phyloP scores from a whole-genome alignment of 768 basidiomycete genomes.

The Rhizopogon sp. region DNA sequence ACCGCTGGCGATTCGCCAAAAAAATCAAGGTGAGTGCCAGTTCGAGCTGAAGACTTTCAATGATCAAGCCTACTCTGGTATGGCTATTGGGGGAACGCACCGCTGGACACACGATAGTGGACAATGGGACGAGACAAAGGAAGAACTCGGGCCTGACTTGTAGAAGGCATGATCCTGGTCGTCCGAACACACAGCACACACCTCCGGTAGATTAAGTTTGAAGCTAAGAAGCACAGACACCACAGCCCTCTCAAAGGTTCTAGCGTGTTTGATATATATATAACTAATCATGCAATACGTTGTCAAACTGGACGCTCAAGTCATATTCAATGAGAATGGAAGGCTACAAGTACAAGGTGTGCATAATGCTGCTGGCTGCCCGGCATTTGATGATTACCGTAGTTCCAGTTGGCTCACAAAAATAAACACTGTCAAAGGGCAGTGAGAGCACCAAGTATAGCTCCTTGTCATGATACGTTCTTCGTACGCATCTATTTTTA shows the following conservation, averaged over 20 bases:
- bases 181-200: not conserved
- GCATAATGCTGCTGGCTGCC: not conserved
- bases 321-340: conserved; percentile 6
- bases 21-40: not conserved
- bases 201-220: not conserved
- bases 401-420: conserved; percentile 1
- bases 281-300: not conserved
- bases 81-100: conserved; percentile 2
- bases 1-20: not conserved
- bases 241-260: not conserved
- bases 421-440: not conserved
- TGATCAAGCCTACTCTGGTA: not conserved
- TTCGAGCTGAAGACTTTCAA: conserved; percentile 3
- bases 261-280: not conserved
- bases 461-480: too few relatives aligned
- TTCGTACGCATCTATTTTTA: too few relatives aligned
- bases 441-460: not conserved
- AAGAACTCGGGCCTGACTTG: conserved; percentile 1
- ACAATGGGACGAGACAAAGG: conserved; percentile 8
- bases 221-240: conserved; percentile 1
- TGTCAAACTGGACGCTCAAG: conserved; percentile 9
- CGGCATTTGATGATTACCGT: not conserved
- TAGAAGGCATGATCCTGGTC: conserved; percentile 2
- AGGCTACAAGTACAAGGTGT: conserved; percentile 11
- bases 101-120: conserved; percentile 5